Percentiles rank a stretch among this genome's conserved stretches.
These are phyloP conservation scores for Ganoderma lingzhi DNA, from an alignment of 1,284 basidiomycete species.

Conservation along the genomic window DNA sequence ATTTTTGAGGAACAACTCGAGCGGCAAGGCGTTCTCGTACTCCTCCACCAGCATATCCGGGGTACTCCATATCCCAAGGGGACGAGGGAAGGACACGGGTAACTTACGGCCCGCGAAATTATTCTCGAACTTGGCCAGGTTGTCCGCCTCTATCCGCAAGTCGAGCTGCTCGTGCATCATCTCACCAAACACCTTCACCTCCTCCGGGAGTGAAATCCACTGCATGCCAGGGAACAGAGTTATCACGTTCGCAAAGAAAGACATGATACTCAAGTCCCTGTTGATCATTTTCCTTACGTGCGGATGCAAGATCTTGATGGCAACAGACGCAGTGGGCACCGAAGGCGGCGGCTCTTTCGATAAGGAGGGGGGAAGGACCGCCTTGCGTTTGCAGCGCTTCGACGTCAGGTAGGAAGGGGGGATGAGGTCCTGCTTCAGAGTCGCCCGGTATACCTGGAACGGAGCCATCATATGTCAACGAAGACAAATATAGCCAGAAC, in stretches of 20 bases:
- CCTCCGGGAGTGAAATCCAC: conserved; percentile 97
- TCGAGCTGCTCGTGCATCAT: conserved; percentile 99
- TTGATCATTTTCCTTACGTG: conserved; percentile 82
- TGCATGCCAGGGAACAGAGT: conserved; percentile 91
- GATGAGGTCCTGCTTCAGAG: conserved; percentile 83
- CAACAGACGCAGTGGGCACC: conserved; percentile 85
- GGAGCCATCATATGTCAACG: conserved; percentile 11
- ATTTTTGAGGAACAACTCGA: conserved; percentile 89
- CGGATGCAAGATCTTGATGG: conserved; percentile 97
- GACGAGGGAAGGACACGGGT: conserved; percentile 90
- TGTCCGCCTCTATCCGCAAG: conserved; percentile 89
- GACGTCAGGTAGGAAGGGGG: conserved; percentile 83
- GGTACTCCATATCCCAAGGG: conserved; percentile 83
- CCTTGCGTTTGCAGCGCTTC: conserved; percentile 60
- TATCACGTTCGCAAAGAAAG: conserved; percentile 87
- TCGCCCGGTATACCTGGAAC: conserved; percentile 84
- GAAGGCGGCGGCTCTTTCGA: conserved; percentile 68
- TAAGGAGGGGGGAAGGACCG: conserved; percentile 61
- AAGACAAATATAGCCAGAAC: background rate
- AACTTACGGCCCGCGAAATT: conserved; percentile 87
- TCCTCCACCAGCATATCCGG: conserved; percentile 91
- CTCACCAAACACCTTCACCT: conserved; percentile 93
- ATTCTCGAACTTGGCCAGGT: conserved; percentile 85
- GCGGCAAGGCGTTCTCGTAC: conserved; percentile 91
- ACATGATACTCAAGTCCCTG: conserved; percentile 94